phyloP scores from a whole-genome alignment of 2,329 filamentous ascomycete genomes.

The Escovopsis sp. region DNA sequence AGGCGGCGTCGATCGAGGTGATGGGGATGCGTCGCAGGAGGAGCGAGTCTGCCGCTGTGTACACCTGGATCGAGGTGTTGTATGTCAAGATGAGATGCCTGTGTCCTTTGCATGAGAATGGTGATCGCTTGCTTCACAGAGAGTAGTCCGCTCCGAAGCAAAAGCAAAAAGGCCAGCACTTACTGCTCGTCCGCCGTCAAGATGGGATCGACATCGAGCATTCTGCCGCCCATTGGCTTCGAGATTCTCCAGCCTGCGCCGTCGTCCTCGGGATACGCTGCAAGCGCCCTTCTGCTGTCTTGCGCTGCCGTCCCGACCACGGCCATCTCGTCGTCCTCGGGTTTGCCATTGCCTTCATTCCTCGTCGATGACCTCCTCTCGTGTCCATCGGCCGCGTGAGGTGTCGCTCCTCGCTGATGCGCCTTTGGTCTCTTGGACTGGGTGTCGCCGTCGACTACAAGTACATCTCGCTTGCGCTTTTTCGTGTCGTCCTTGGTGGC shows the following conservation, averaged over 20 bases:
- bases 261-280: conserved; percentile 15
- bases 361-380: background rate
- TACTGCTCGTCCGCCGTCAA: conserved; percentile 48
- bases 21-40: conserved; percentile 58
- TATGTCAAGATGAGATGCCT: conserved; percentile 66
- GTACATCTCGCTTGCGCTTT: conserved; percentile 32
- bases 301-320: background rate
- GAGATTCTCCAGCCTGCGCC: conserved; percentile 43
- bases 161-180: conserved; percentile 11
- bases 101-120: conserved; percentile 6
- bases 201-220: conserved; percentile 50
- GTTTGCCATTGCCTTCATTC: no score
- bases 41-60: conserved; percentile 67
- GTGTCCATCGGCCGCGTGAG: conserved; percentile 1
- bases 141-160: background rate
- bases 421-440: conserved; percentile 27
- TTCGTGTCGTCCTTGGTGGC: conserved; percentile 23
- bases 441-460: conserved; percentile 22
- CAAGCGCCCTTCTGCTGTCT: conserved; percentile 12
- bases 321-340: no score
- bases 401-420: conserved; percentile 13
- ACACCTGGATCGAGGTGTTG: conserved; percentile 62
- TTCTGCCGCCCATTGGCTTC: conserved; percentile 49
- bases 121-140: background rate
- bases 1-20: conserved; percentile 14